These are phyloP conservation scores for Athelia sp. DNA, from an alignment of 1,284 basidiomycete species.

Conservation along the genomic window DNA sequence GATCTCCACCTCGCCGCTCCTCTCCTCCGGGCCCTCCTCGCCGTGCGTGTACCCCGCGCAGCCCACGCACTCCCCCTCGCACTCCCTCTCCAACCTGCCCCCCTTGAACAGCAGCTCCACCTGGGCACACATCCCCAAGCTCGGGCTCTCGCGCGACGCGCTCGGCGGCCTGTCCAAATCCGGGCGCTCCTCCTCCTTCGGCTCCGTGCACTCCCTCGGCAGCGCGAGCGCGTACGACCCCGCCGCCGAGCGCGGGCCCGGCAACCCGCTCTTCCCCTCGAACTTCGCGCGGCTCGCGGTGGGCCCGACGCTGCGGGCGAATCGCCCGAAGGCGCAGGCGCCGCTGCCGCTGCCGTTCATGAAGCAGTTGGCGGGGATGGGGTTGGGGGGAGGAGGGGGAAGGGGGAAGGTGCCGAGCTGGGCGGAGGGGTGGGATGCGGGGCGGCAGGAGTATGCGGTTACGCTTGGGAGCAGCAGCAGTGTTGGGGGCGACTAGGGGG, in stretches of 20 bases:
- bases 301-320: conserved; percentile 51
- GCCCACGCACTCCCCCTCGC: conserved; percentile 1
- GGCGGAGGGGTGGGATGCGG: conserved; percentile 23
- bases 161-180: neutral
- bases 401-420: conserved; percentile 3
- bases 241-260: conserved; percentile 48
- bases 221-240: conserved; percentile 27
- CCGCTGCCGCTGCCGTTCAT: conserved; percentile 16
- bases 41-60: neutral
- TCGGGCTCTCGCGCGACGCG: neutral
- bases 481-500: conserved; percentile 10
- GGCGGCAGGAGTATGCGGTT: conserved; percentile 26
- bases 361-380: conserved; percentile 17
- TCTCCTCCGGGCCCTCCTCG: conserved; percentile 12
- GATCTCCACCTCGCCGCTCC: conserved; percentile 40
- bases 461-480: conserved; percentile 25
- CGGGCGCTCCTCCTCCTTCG: neutral
- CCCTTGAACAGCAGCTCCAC: neutral
- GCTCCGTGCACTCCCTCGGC: neutral
- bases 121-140: no score
- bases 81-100: conserved; percentile 5
- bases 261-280: conserved; percentile 63
- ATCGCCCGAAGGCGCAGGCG: conserved; percentile 32
- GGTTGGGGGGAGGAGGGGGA: neutral
- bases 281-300: conserved; percentile 57